Evolutionary conservation across 1,139 yeast species (phyloP).

Genomic region (Hemisphaericaspora subhashii): DNA sequence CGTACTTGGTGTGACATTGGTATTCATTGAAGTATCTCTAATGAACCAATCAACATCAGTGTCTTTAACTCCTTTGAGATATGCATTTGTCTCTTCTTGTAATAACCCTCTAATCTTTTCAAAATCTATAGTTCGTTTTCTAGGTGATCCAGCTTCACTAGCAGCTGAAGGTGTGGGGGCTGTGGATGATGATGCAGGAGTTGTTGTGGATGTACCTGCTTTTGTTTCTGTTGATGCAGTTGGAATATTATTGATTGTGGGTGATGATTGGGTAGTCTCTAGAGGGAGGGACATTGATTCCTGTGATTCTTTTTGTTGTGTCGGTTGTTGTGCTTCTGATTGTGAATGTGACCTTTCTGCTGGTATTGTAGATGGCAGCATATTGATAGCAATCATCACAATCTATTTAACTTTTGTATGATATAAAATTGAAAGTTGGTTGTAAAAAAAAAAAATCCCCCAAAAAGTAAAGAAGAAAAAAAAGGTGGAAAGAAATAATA

Average conservation of each 20-base stretch:
- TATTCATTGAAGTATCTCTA: slow-evolving; percentile 25
- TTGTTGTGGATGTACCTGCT: not conserved
- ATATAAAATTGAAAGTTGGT: too few relatives aligned
- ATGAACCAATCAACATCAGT: slow-evolving; percentile 53
- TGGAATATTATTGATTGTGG: not conserved
- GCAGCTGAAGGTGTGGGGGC: not conserved
- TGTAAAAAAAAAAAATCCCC: too few relatives aligned
- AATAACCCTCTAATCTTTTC: slow-evolving; percentile 19
- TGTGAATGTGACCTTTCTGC: not conserved
- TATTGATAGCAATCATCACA: not conserved
- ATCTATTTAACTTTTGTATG: too few relatives aligned
- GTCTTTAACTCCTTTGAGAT: slow-evolving; percentile 30
- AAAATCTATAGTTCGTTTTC: slow-evolving; percentile 12
- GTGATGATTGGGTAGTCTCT: not conserved
- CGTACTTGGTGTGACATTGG: not conserved
- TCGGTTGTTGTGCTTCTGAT: not conserved
- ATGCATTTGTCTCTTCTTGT: slow-evolving; percentile 20
- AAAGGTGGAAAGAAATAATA: not conserved
- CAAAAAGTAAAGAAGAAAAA: too few relatives aligned
- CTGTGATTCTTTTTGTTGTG: not conserved
- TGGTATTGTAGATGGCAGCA: slow-evolving; percentile 1
- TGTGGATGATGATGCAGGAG: not conserved
- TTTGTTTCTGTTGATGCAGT: not conserved
- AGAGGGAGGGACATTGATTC: not conserved
- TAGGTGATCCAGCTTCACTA: not conserved